phyloP scores from a whole-genome alignment of 768 basidiomycete genomes.

The Xerocomus brunneocitrinus region DNA sequence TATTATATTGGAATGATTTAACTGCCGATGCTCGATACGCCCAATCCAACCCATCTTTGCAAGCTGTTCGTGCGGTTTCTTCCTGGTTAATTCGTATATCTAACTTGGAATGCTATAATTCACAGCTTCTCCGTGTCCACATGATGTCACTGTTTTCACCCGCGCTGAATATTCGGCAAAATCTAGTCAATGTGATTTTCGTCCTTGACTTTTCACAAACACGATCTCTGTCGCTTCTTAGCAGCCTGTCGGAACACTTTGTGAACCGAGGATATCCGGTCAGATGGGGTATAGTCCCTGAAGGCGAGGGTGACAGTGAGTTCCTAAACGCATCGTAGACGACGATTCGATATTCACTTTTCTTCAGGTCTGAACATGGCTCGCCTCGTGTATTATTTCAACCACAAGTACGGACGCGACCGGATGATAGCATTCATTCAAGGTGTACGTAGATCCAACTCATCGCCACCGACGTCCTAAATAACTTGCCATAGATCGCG shows the following conservation, averaged over 20 bases:
- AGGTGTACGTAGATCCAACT: conserved; percentile 34
- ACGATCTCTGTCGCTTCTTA: conserved; percentile 56
- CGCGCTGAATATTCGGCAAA: conserved; percentile 67
- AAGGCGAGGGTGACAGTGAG: conserved; percentile 42
- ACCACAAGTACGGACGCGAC: conserved; percentile 57
- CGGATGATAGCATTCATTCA: conserved; percentile 59
- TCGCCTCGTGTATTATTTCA: conserved; percentile 61
- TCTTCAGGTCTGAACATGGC: conserved; percentile 63
- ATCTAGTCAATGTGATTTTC: conserved; percentile 81
- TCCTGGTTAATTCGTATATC: neutral
- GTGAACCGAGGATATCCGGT: conserved; percentile 72
- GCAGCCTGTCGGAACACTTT: conserved; percentile 59
- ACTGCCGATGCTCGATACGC: conserved; percentile 72
- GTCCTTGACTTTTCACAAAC: conserved; percentile 73
- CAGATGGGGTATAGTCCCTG: conserved; percentile 82
- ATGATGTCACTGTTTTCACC: conserved; percentile 64
- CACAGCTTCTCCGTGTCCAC: conserved; percentile 26
- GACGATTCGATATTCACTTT: neutral
- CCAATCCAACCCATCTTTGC: conserved; percentile 47
- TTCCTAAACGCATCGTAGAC: neutral
- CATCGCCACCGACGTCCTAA: neutral
- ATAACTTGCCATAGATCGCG: conserved; percentile 32
- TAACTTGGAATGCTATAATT: conserved; percentile 1
- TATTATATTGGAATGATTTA: conserved; percentile 89
- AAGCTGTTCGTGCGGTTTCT: conserved; percentile 37